Percentiles rank a stretch among this genome's conserved stretches.
phyloP scores from a whole-genome alignment of 495 filamentous ascomycete genomes.

The Xylaria castorea region DNA sequence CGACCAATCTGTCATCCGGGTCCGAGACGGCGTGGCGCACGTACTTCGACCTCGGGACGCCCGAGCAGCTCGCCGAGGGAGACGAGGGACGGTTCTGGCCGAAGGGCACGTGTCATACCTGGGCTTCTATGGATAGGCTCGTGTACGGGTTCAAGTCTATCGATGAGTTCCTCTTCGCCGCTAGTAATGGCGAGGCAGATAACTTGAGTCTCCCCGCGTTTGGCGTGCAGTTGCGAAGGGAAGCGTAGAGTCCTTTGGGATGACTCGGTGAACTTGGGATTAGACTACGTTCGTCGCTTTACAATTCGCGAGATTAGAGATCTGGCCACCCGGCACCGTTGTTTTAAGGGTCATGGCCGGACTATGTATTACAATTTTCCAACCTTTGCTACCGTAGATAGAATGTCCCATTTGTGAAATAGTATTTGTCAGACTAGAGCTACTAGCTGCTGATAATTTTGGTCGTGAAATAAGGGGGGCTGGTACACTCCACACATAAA shows the following conservation, averaged over 20 bases:
- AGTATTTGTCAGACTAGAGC: no score
- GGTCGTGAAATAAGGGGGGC: no score
- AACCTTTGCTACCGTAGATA: no score
- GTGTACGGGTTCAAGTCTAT: conserved; percentile 42
- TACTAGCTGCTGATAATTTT: no score
- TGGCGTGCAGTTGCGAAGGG: not conserved
- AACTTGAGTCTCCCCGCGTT: not conserved
- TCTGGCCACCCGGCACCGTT: not conserved
- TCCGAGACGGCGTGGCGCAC: conserved; percentile 41
- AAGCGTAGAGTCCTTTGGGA: not conserved
- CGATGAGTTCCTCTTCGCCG: conserved; percentile 36
- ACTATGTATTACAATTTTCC: no score
- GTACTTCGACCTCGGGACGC: conserved; percentile 34
- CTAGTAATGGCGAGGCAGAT: not conserved
- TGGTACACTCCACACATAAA: no score
- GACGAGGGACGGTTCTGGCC: conserved; percentile 37
- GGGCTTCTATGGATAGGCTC: conserved; percentile 43
- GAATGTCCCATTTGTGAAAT: not conserved
- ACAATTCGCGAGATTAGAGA: not conserved
- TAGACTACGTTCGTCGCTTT: no score
- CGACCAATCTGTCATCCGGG: conserved; percentile 35
- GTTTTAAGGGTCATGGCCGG: no score
- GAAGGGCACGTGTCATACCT: conserved; percentile 41
- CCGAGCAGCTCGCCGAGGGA: conserved; percentile 34
- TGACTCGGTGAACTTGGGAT: not conserved